Base-by-base conservation (phyloP, 2,329 filamentous ascomycete genomes). In the Aspergillus fischeri region DNA sequence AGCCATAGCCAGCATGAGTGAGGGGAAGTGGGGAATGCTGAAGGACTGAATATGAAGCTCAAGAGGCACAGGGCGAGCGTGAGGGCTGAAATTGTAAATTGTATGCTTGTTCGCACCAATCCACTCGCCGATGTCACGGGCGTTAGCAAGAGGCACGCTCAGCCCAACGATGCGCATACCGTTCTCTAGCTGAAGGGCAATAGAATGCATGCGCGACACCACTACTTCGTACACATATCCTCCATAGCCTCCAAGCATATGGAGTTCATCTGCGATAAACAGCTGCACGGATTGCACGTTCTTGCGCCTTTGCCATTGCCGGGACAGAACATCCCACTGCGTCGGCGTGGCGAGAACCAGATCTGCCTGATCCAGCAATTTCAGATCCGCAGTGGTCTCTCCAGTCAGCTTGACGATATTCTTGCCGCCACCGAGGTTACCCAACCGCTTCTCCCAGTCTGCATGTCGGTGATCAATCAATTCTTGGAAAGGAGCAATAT, bases 1-100 rank as follows among this genome's bases (percentile, higher is more conserved):
- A 17, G 92, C 91, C 94, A 99, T 99, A 14, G 94, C 92, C 65
- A 99, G 84, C 94, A 99, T 99, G 44, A 99, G 83, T 10, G 94
- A 97, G 3, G 94, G 95, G 78, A 96, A 97, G 71, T 99, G 95
- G 49, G 95, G 92, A 59, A 96, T 96, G 28, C 88, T 90, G 77
- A 94, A 99, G 1, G 92, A 93, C 75, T 99, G 94, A 50, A 99
- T 89, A 71, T 97, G 92, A 56, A 99, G 84, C 73, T 97, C 93
- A 32, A 99, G 79, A 24, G 93, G 92, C 20, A 97, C 86, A 1
- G 92, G 89, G 56, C 95, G 88, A 60, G 93, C 87, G 68, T 93
- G 89, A 2, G 94, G 94, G 67, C 91, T 96, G 79, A 99, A 99
- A 78, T 99, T 99, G 82, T 93, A 99, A 62, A 96, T 96, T 51